phyloP scores from a whole-genome alignment of 768 basidiomycete species.

The Sutorius australiensis region DNA sequence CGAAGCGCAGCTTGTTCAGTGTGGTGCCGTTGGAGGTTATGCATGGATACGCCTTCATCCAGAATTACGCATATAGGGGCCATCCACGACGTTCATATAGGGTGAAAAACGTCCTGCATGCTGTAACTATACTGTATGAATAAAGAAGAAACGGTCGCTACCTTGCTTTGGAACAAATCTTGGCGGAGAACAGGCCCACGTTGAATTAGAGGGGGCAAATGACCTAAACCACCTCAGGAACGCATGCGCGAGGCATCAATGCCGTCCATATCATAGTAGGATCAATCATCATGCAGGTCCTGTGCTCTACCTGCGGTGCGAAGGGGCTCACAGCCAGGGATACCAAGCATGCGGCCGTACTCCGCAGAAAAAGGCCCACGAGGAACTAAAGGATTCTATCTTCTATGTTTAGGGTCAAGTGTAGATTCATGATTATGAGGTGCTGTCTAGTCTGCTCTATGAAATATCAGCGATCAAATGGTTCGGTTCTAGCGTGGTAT shows the following conservation, averaged over 20 bases:
- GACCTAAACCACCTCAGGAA: slow-evolving; percentile 9
- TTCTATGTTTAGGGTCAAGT: not conserved
- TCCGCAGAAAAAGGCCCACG: not conserved
- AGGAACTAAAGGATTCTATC: not conserved
- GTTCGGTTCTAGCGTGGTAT: slow-evolving; percentile 46
- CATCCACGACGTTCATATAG: slow-evolving; percentile 4
- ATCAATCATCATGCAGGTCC: not conserved
- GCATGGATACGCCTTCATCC: slow-evolving; percentile 37
- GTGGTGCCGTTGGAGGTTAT: slow-evolving; percentile 36
- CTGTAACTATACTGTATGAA: slow-evolving; percentile 8
- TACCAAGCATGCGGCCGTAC: not conserved
- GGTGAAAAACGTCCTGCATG: slow-evolving; percentile 5
- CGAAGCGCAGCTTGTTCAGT: slow-evolving; percentile 36
- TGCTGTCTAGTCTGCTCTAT: slow-evolving; percentile 11
- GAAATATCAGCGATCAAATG: slow-evolving; percentile 20
- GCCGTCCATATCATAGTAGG: not conserved
- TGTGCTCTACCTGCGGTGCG: not conserved
- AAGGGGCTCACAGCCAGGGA: not conserved
- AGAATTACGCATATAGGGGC: slow-evolving; percentile 14
- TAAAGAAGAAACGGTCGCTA: slow-evolving; percentile 1
- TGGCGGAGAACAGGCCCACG: not conserved
- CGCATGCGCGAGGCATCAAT: not conserved
- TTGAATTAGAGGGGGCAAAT: not conserved
- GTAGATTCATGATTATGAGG: not conserved
- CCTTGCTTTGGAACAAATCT: slow-evolving; percentile 2